A percentile compares a stretch with the other conserved stretches of the same genome.
phyloP scores from a whole-genome alignment of 1,139 yeast genomes.

The Geotrichum histeridarum region DNA sequence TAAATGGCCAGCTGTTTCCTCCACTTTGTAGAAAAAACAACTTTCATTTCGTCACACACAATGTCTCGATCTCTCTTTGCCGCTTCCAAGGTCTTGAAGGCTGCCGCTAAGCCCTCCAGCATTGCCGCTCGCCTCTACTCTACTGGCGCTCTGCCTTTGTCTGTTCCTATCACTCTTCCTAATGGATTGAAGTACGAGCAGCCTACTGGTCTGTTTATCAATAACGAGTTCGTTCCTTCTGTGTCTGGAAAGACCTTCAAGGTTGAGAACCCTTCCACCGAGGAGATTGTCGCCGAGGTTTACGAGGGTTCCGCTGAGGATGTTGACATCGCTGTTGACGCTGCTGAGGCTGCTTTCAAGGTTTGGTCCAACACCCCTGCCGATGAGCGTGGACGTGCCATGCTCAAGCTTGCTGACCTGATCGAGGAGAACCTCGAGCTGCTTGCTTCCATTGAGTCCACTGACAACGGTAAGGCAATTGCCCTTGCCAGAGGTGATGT shows the following conservation, averaged over 20 bases:
- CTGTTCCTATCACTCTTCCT: conserved; percentile 43
- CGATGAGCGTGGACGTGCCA: conserved; percentile 45
- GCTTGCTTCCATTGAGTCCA: conserved; percentile 55
- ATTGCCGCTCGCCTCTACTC: background rate
- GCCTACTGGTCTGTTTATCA: conserved; percentile 77
- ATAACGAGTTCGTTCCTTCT: conserved; percentile 60
- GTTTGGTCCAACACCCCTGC: conserved; percentile 43
- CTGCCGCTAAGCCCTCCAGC: background rate
- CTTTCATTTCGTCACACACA: background rate
- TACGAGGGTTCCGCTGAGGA: conserved; percentile 64
- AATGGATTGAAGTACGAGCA: conserved; percentile 53
- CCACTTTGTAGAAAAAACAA: background rate
- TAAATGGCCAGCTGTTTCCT: background rate
- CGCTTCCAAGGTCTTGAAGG: background rate
- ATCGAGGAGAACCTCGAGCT: conserved; percentile 47
- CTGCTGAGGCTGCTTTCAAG: conserved; percentile 67
- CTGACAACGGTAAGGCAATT: conserved; percentile 62
- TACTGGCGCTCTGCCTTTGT: conserved; percentile 9
- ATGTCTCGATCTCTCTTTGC: background rate
- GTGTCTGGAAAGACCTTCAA: conserved; percentile 48
- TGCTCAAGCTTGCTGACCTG: conserved; percentile 50
- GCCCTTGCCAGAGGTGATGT: conserved; percentile 43
- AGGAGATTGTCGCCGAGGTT: conserved; percentile 59
- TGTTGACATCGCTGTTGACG: conserved; percentile 69
- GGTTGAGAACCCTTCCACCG: conserved; percentile 65